Conservation (phyloP, 2,329 filamentous ascomycete genomes). For the Davidsoniella eucalypti region DNA sequence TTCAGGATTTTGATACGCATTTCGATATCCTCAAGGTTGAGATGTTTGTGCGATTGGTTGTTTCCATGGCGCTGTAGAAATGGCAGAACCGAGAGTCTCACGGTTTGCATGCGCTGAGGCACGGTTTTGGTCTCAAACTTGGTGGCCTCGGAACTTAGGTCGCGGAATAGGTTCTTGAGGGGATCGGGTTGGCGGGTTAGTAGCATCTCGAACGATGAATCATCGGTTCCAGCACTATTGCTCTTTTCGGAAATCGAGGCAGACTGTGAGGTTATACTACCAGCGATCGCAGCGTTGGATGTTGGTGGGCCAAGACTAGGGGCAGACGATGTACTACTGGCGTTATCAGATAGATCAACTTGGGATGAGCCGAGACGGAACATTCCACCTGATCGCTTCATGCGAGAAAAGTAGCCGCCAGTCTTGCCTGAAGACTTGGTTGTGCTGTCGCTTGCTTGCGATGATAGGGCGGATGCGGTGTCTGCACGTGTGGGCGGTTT, state of each 20-base stretch:
- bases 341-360: slow-evolving; percentile 24
- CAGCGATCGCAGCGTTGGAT: slow-evolving; percentile 21
- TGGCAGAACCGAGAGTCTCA: slow-evolving; percentile 56
- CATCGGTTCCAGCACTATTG: slow-evolving; percentile 24
- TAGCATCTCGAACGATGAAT: slow-evolving; percentile 30
- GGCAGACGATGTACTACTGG: slow-evolving; percentile 29
- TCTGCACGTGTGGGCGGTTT: slow-evolving; percentile 3
- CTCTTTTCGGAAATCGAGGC: slow-evolving; percentile 24
- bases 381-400: slow-evolving; percentile 28
- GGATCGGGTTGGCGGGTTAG: slow-evolving; percentile 28
- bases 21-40: slow-evolving; percentile 71
- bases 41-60: slow-evolving; percentile 44
- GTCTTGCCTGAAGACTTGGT: slow-evolving; percentile 24
- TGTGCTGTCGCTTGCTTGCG: slow-evolving; percentile 11
- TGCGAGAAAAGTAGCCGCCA: slow-evolving; percentile 33
- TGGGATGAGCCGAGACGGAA: slow-evolving; percentile 24
- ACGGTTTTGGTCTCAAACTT: slow-evolving; percentile 48
- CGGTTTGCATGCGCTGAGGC: slow-evolving; percentile 56
- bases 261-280: slow-evolving; percentile 24
- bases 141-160: slow-evolving; percentile 31
- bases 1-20: slow-evolving; percentile 63
- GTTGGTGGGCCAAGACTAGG: slow-evolving; percentile 25
- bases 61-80: slow-evolving; percentile 57
- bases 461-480: slow-evolving; percentile 1
- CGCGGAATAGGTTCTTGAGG: slow-evolving; percentile 38